These are phyloP conservation scores for Naganishia vishniacii DNA, from an alignment of 768 basidiomycete genomes.

Conservation along the genomic window DNA sequence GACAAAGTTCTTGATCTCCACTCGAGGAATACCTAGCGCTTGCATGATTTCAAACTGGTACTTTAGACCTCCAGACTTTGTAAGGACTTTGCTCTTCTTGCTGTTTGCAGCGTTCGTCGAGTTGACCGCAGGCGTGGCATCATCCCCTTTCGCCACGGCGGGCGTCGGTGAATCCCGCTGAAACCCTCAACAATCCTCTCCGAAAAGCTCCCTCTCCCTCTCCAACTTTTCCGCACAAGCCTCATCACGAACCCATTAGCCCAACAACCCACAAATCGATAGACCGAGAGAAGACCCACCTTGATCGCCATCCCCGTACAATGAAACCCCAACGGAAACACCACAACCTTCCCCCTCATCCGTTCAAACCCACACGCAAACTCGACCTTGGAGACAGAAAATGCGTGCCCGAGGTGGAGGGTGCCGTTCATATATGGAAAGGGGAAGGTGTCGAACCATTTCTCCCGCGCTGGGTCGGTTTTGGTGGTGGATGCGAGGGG, in stretches of 20 bases:
- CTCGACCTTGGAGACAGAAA: conserved; percentile 96
- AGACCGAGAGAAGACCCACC: conserved; percentile 54
- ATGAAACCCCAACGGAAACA: conserved; percentile 98
- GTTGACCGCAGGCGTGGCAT: conserved; percentile 37
- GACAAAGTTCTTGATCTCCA: conserved; percentile 91
- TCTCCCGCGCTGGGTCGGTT: conserved; percentile 62
- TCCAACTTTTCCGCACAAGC: conserved; percentile 96
- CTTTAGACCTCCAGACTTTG: conserved; percentile 84
- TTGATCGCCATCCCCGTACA: conserved; percentile 99
- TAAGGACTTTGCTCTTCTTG: conserved; percentile 88
- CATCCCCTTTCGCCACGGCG: conserved; percentile 50
- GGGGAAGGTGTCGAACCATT: conserved; percentile 96
- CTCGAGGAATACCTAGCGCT: conserved; percentile 76
- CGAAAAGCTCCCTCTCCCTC: conserved; percentile 94
- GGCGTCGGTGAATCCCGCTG: conserved; percentile 52
- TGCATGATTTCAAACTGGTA: conserved; percentile 99
- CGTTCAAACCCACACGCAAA: conserved; percentile 92
- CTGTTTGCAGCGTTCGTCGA: conserved; percentile 57
- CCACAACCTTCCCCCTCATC: conserved; percentile 83
- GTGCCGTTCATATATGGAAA: conserved; percentile 98
- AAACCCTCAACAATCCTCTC: conserved; percentile 73
- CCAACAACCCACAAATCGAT: too few species aligned
- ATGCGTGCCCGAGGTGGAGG: conserved; percentile 92
- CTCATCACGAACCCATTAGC: conserved; percentile 50
- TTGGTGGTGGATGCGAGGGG: conserved; percentile 54